These are phyloP conservation scores for Apophysomyces ossiformis DNA, from an alignment of 371 early-diverging fungal species.

Conservation along the genomic window DNA sequence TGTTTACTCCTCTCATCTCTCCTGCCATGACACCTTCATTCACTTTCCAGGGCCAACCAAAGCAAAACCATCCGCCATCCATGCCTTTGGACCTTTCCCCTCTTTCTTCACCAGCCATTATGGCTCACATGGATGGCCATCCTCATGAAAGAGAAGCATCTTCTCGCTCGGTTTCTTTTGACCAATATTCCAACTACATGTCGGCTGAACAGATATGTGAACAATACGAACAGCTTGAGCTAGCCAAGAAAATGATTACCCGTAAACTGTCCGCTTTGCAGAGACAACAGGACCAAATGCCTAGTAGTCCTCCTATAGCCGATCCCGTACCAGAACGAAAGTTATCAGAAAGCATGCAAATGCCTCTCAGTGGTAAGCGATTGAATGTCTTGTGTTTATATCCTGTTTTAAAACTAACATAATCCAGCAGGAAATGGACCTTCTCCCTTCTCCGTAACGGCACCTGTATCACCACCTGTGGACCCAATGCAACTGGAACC, in stretches of 20 bases:
- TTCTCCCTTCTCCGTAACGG: conserved; percentile 7
- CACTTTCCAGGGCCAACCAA: conserved; percentile 27
- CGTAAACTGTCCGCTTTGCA: conserved; percentile 43
- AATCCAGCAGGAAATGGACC: not conserved
- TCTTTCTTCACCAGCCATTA: conserved; percentile 65
- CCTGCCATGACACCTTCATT: conserved; percentile 73
- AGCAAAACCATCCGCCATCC: conserved; percentile 28
- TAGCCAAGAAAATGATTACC: conserved; percentile 40
- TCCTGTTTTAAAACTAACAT: not conserved
- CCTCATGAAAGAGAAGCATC: conserved; percentile 3
- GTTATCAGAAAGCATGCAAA: not conserved
- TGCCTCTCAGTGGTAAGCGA: conserved; percentile 1
- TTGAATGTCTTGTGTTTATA: not conserved
- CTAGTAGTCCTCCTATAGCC: not conserved
- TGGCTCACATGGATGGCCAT: conserved; percentile 40
- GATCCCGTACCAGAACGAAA: not conserved
- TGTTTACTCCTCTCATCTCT: conserved; percentile 65
- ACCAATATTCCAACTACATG: conserved; percentile 17
- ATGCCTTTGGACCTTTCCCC: conserved; percentile 55
- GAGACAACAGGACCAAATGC: conserved; percentile 19
- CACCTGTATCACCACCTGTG: conserved; percentile 23
- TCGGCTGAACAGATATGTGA: conserved; percentile 41
- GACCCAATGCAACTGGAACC: conserved; percentile 43
- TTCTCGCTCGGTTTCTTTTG: conserved; percentile 7
- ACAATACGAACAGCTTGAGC: conserved; percentile 51